Percentiles rank a stretch among this genome's conserved stretches.
These are phyloP conservation scores for Tetrapisispora pingtungensis DNA, from an alignment of 805 yeast genomes.

Conservation along the genomic window DNA sequence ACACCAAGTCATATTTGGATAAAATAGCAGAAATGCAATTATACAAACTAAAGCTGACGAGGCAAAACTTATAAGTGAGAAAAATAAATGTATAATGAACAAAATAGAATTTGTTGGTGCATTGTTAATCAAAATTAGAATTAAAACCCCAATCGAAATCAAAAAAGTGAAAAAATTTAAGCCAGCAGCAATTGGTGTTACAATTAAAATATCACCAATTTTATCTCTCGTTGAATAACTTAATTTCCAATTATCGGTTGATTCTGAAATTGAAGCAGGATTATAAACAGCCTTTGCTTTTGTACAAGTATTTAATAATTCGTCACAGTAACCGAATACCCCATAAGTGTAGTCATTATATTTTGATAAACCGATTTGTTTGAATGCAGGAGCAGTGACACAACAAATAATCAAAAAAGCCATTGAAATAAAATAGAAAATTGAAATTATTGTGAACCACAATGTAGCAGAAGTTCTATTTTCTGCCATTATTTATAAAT, in stretches of 20 bases:
- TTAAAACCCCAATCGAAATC: constrained; percentile 29
- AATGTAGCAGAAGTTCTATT: neutral
- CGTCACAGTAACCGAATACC: constrained; percentile 53
- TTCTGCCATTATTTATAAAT: neutral
- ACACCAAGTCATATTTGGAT: constrained; percentile 61
- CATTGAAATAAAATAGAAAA: constrained; percentile 42
- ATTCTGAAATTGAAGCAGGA: constrained; percentile 23
- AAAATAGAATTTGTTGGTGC: constrained; percentile 17
- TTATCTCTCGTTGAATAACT: constrained; percentile 36
- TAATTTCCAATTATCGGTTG: constrained; percentile 33
- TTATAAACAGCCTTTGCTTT: constrained; percentile 38
- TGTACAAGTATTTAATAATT: constrained; percentile 30
- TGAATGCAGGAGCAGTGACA: constrained; percentile 50
- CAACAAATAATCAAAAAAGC: constrained; percentile 55
- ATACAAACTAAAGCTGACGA: constrained; percentile 47
- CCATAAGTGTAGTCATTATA: constrained; percentile 43
- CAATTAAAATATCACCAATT: constrained; percentile 45
- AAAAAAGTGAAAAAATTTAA: constrained; percentile 40
- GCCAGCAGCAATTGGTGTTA: constrained; percentile 60
- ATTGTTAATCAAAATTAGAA: constrained; percentile 23
- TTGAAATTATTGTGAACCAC: constrained; percentile 31
- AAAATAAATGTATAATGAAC: constrained; percentile 34
- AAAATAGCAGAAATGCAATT: constrained; percentile 46
- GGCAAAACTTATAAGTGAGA: constrained; percentile 42
- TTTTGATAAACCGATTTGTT: constrained; percentile 38